These are phyloP conservation scores for Misopates orontium DNA, from an alignment of 257 asterid species.

Conservation along the genomic window DNA sequence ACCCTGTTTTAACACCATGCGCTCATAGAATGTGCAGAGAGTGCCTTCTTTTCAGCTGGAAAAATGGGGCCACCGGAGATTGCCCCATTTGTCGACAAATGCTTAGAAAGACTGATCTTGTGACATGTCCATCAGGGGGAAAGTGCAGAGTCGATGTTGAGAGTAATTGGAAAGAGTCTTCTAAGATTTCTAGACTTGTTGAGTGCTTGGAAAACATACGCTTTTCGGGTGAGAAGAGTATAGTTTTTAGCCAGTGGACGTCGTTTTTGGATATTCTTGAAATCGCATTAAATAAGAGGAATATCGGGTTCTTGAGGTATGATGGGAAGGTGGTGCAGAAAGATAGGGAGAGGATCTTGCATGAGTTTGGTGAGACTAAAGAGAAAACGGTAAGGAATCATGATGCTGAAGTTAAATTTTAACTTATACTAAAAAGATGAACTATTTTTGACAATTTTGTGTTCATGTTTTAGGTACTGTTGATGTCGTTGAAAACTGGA, in stretches of 20 bases:
- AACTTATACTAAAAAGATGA: not conserved
- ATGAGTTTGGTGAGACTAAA: slow-evolving; percentile 64
- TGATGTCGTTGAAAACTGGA: slow-evolving; percentile 84
- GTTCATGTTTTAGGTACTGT: slow-evolving; percentile 45
- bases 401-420: too few relatives aligned
- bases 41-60: slow-evolving; percentile 78
- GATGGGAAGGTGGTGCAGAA: slow-evolving; percentile 78
- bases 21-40: slow-evolving; percentile 90
- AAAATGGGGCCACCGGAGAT: slow-evolving; percentile 49
- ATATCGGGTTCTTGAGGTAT: slow-evolving; percentile 59
- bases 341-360: slow-evolving; percentile 63
- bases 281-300: slow-evolving; percentile 52
- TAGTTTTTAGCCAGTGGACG: slow-evolving; percentile 87
- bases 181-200: slow-evolving; percentile 62
- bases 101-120: slow-evolving; percentile 55
- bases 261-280: slow-evolving; percentile 76
- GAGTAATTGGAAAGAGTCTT: slow-evolving; percentile 75
- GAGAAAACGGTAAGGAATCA: slow-evolving; percentile 53
- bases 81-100: slow-evolving; percentile 78
- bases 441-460: not conserved
- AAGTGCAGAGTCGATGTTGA: slow-evolving; percentile 61
- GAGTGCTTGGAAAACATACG: slow-evolving; percentile 50
- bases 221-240: slow-evolving; percentile 63
- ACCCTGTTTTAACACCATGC: slow-evolving; percentile 80
- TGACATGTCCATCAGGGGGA: slow-evolving; percentile 65